Base-by-base conservation (phyloP, 1,284 basidiomycete genomes). In the Trichosporon inkin region DNA sequence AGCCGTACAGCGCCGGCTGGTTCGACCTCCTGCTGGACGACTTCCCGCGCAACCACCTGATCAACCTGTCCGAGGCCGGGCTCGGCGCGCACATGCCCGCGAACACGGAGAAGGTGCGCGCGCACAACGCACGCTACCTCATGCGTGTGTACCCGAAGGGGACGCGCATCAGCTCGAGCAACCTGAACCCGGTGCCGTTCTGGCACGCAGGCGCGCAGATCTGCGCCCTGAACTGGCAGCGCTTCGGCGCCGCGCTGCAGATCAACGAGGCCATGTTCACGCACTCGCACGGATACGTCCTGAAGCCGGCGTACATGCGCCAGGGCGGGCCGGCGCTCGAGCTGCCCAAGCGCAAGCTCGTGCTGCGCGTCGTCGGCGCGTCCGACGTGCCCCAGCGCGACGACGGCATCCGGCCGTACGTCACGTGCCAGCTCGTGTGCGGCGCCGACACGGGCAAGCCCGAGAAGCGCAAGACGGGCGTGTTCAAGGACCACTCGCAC, bases 201-300 rank as follows among this genome's bases (percentile, higher is more conserved):
- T 99, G 95, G 95, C 85, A 86, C 0, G 86, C 87, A 1, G 95
- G 95, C 0, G 86, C 87, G 14, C 95, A 98, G 76, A 78, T 99
- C 16, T 93, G 96, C 0, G 92, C 95, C 8, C 83, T 99, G 62
- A 99, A 99, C 76, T 98, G 93, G 91, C 96, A 99, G 78, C 98
- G 92, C 0, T 88, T 88, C 68, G 92, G 90, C 90, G 68, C 59
- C 14, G 67, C 68, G 24, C 65, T 78, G 56, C 77, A 78, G 81
- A 88, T 97, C 74, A 98, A 97, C 71, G 86, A 90, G 67, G 90
- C 93, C 13, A 91, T 99, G 89, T 99, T 99, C 67, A 80, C 80
- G 63, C 89, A 88, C 4, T 84, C 86, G 16, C 84, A 85, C 11
- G 95, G 96, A 1, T 98, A 92, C 72, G 87, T 98, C 6, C 83